Base-by-base conservation (phyloP, 2,329 filamentous ascomycete genomes). In the Calonectria multiphialidica region DNA sequence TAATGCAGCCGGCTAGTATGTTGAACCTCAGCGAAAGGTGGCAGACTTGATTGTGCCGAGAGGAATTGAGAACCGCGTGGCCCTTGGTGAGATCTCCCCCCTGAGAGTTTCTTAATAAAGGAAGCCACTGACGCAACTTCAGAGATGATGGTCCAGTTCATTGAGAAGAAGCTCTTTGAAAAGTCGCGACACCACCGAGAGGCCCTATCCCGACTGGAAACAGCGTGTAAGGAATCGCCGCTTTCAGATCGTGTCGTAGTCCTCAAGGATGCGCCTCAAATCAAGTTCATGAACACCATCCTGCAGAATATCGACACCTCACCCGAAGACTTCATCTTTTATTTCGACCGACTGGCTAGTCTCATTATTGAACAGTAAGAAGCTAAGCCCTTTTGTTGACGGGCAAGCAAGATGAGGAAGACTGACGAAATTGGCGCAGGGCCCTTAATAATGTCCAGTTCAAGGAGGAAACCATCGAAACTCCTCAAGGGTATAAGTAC, bases 31-130 rank as follows among this genome's bases (percentile, higher is more conserved):
- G 83, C 90, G 95, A 68, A 93, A 95, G 77, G 92, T 96, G 59
- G 95, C 95, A 89, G 96, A 99, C 82, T 93, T 99, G 68, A 98
- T 99, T 71, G 94, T 99, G 12, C 97, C 97, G 3, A 91, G 97
- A 79, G 97, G 97, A 28, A 95, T 98, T 75, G 95, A 99, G 82
- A 99, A 99, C 80, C 92, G 91, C 75, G 97, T 98, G 28, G 97
- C 97, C 5, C 98, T 99, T 81, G 88, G 91, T 93, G 84, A 80
- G 89, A 50, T 81, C 23, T 5, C 81, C 35, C 1, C 4, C 30
- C 4, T 16, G 16, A 2, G 28, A 35, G 6, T 7, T 25, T 59
- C 9, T 12, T n/a, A 1, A 15, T 7, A 12, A 12, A 45, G 9
- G 18, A 66, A 45, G 18, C 18, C 23, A 55, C 65, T 79, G 33